A percentile compares a stretch with the other conserved stretches of the same genome.
These are phyloP conservation scores for Dendrobium catenatum DNA, from an alignment of 106 monocot genomes.

Conservation along the genomic window DNA sequence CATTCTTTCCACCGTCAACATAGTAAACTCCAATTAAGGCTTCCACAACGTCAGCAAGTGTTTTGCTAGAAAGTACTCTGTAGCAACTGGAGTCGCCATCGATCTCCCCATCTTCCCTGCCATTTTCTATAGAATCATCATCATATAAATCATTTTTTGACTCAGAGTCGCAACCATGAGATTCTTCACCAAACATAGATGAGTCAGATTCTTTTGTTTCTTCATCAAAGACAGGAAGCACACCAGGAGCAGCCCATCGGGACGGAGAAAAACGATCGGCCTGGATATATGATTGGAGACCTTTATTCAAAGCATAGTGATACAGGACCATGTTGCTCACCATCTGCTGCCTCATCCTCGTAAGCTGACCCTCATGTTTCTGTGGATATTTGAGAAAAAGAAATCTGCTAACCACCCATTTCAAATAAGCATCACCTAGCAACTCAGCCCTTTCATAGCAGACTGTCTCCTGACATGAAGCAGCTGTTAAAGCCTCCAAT, in stretches of 20 bases:
- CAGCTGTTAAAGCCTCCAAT: conserved; percentile 98
- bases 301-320: conserved; percentile 79
- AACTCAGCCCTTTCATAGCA: conserved; percentile 98
- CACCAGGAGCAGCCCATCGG: conserved; percentile 95
- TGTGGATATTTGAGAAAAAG: conserved; percentile 95
- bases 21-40: conserved; percentile 96
- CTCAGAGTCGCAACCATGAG: conserved; percentile 10
- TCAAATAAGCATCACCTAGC: conserved; percentile 95
- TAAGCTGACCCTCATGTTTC: conserved; percentile 97
- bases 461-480: conserved; percentile 94
- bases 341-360: conserved; percentile 98
- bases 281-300: conserved; percentile 92
- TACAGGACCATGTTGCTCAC: conserved; percentile 96
- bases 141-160: conserved; percentile 22
- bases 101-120: conserved; percentile 80
- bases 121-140: conserved; percentile 49
- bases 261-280: conserved; percentile 93
- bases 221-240: conserved; percentile 95
- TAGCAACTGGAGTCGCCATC: conserved; percentile 81
- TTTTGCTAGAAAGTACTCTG: conserved; percentile 94
- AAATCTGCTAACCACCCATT: conserved; percentile 98
- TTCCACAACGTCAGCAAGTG: conserved; percentile 95
- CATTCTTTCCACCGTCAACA: conserved; percentile 84
- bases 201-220: conserved; percentile 56
- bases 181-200: conserved; percentile 38